Base-by-base conservation (phyloP, 2,329 filamentous ascomycete genomes). In the Pseudogymnoascus sp. region DNA sequence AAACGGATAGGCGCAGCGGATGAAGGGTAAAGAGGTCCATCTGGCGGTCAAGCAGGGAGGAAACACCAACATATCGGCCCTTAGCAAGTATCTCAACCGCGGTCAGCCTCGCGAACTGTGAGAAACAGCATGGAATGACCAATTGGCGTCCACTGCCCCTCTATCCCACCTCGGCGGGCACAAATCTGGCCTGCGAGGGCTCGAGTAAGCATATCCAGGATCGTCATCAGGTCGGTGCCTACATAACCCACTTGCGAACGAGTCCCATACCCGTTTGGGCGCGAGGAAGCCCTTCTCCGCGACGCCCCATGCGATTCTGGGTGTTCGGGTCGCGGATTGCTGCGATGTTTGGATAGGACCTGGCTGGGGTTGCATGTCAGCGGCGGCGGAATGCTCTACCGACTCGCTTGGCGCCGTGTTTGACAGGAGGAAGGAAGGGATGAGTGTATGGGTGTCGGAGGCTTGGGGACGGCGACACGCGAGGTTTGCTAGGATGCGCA, bases 371-470 rank as follows among this genome's bases (percentile, higher is more conserved):
- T 55, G 49, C 49, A 55, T 55, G 49, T 55, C 49, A 55, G 49
- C 49, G 49, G 49, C 49, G 49, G 49, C 49, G 49, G 49, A 55
- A 55, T 55, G 28, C 49, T 55, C 49, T 55, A 55, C 49, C 28
- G 49, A 55, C 49, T 55, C 49, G 49, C 49, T 55, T 55, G 49
- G 49, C 49, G 28, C 28, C 11, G 8, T 33, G 49, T 55, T 55
- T 55, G 49, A 55, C 49, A 55, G 49, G 49, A 55, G 28, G 45
- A 28, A 33, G 49, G 28, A 55, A 55, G 49, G 49, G 25, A 33
- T 18, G 28, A 55, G 28, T 55, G 49, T 33, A 55, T 55, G 49
- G 49, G 5, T 55, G 28, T 55, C 7, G 28, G 49, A 55, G 49
- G 28, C 49, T 55, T 55, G 25, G 49, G 28, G 49, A 55, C 9